Evolutionary conservation across 148 eudicot species (phyloP).

Genomic region (Tetragonia tetragonoides): DNA sequence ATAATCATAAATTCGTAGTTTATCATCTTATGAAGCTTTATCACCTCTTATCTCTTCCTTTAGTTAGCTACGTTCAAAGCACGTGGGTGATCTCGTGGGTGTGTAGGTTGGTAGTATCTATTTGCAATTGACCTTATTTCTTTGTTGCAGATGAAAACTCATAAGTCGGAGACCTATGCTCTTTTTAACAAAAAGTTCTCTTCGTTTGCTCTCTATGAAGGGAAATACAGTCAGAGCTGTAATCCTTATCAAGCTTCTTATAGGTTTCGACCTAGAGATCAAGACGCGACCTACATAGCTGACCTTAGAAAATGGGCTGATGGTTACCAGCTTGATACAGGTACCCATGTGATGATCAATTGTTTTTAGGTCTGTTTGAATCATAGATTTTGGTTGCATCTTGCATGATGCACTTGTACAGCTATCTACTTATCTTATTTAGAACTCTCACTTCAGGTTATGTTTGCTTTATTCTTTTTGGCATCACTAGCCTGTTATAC

Average conservation of each 20-base stretch:
- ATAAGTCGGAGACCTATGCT: constrained; percentile 52
- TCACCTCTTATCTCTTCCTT: neutral
- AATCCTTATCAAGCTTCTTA: constrained; percentile 71
- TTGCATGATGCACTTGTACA: neutral
- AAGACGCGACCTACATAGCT: constrained; percentile 47
- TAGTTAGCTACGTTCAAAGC: neutral
- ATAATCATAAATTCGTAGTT: neutral
- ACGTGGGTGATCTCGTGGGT: no score
- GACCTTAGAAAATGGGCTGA: constrained; percentile 62
- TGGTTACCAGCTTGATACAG: constrained; percentile 46
- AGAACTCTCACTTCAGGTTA: neutral
- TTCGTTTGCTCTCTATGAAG: constrained; percentile 84
- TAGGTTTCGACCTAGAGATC: constrained; percentile 49
- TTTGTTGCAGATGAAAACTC: constrained; percentile 64
- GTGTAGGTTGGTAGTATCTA: neutral
- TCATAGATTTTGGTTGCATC: neutral
- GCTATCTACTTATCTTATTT: neutral
- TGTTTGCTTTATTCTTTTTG: neutral
- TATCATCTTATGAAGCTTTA: neutral
- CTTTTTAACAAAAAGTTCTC: constrained; percentile 64
- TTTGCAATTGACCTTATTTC: neutral
- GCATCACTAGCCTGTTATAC: neutral
- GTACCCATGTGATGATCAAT: constrained; percentile 21
- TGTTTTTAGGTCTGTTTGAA: neutral
- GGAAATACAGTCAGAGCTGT: constrained; percentile 47